Percentiles rank a stretch among this genome's conserved stretches.
Evolutionary conservation across 805 yeast species (phyloP).

Genomic region (Torulaspora quercuum): DNA sequence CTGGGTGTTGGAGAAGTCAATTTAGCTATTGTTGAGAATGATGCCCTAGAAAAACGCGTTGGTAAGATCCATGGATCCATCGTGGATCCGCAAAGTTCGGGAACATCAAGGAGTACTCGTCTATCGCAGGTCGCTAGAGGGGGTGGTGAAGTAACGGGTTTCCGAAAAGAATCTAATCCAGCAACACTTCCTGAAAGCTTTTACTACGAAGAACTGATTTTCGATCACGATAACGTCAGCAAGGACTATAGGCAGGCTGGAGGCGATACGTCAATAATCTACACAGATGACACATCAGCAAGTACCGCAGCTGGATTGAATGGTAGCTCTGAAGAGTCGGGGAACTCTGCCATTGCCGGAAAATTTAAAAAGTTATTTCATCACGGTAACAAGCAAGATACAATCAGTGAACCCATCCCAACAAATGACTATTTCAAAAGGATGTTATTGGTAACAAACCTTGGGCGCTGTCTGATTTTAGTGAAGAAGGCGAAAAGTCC

Average conservation of each 20-base stretch:
- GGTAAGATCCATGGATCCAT: constrained; percentile 50
- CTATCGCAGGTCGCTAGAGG: constrained; percentile 46
- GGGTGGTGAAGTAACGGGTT: constrained; percentile 43
- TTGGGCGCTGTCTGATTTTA: constrained; percentile 61
- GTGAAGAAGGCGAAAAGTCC: constrained; percentile 39
- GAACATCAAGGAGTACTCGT: constrained; percentile 36
- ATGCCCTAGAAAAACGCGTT: constrained; percentile 46
- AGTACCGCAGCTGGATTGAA: constrained; percentile 1
- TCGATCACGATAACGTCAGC: constrained; percentile 21
- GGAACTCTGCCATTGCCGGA: constrained; percentile 22
- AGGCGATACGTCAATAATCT: constrained; percentile 9
- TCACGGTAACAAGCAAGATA: constrained; percentile 19
- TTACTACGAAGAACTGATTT: constrained; percentile 27
- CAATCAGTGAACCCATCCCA: constrained; percentile 17
- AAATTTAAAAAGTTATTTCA: constrained; percentile 32
- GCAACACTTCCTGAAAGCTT: constrained; percentile 30
- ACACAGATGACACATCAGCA: constrained; percentile 3
- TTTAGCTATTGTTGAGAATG: constrained; percentile 45
- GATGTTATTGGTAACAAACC: constrained; percentile 55
- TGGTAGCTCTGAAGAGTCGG: constrained; percentile 11
- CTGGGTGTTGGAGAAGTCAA: constrained; percentile 53
- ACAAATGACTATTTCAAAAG: constrained; percentile 44
- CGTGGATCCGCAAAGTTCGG: constrained; percentile 42
- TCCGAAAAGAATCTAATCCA: constrained; percentile 36
- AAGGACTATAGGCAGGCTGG: constrained; percentile 24